phyloP scores from a whole-genome alignment of 2,329 filamentous ascomycete genomes.

The Magnaporthales sp. region DNA sequence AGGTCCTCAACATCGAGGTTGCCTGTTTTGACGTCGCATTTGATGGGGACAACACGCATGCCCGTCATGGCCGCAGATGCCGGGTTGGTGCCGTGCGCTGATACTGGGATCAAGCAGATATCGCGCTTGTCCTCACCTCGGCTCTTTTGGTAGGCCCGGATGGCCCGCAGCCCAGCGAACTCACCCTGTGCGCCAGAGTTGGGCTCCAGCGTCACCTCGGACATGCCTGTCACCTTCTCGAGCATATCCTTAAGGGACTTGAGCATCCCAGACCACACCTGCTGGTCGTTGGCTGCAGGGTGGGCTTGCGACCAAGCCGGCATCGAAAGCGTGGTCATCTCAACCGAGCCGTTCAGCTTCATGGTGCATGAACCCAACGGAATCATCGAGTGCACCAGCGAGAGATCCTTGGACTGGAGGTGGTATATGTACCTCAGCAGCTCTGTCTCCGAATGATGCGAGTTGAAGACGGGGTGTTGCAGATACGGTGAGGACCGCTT shows the following conservation, averaged over 20 bases:
- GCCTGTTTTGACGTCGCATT: conserved; percentile 79
- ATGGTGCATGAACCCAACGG: conserved; percentile 95
- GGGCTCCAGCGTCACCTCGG: conserved; percentile 81
- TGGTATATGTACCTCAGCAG: conserved; percentile 89
- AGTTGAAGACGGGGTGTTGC: conserved; percentile 90
- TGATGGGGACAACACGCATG: conserved; percentile 87
- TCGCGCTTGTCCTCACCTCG: conserved; percentile 65
- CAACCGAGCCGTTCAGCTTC: conserved; percentile 91
- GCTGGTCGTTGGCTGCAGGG: conserved; percentile 56
- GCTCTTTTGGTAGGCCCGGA: conserved; percentile 73
- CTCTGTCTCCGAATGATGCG: conserved; percentile 90
- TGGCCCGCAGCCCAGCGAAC: conserved; percentile 81
- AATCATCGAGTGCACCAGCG: conserved; percentile 94
- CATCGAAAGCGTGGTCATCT: conserved; percentile 82
- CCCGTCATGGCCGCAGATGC: conserved; percentile 93
- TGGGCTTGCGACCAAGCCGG: conserved; percentile 71
- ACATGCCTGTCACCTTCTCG: conserved; percentile 78
- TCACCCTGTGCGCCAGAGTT: conserved; percentile 96
- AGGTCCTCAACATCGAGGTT: conserved; percentile 85
- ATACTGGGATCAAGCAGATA: conserved; percentile 89
- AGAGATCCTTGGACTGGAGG: conserved; percentile 88
- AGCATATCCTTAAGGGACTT: conserved; percentile 67
- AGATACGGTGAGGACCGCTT: conserved; percentile 68
- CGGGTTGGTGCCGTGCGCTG: conserved; percentile 92
- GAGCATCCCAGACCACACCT: conserved; percentile 56